Evolutionary conservation across 257 asterid species (phyloP).

Genomic region (Leonotis leonurus): DNA sequence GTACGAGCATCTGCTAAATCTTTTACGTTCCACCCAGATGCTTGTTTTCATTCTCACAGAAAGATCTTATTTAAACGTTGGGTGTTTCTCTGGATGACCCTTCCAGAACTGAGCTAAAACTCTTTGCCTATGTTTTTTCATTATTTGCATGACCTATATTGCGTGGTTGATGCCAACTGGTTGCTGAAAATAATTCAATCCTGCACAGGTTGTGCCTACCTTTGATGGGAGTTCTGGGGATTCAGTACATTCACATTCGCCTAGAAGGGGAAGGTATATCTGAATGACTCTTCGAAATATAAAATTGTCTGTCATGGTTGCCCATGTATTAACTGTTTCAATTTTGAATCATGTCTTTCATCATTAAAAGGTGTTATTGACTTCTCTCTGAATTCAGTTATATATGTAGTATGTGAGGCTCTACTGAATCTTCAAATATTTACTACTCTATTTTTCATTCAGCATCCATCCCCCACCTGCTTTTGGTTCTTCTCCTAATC

Average conservation of each 20-base stretch:
- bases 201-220: constrained; percentile 57
- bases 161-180: no score
- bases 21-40: not conserved
- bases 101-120: not conserved
- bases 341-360: not conserved
- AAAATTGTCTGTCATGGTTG: not conserved
- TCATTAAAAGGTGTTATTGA: not conserved
- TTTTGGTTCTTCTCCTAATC: constrained; percentile 97
- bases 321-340: constrained; percentile 7
- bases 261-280: constrained; percentile 46
- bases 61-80: no score
- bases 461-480: constrained; percentile 98
- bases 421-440: constrained; percentile 16
- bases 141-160: no score
- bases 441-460: constrained; percentile 19
- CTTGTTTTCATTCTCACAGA: not conserved
- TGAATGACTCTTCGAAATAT: not conserved
- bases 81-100: not conserved
- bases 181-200: constrained; percentile 7
- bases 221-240: constrained; percentile 51
- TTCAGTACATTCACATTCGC: constrained; percentile 44
- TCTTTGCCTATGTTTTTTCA: no score
- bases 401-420: not conserved
- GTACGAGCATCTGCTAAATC: not conserved
- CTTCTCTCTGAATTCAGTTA: no score